Evolutionary conservation across 345 rosid species (phyloP), one percentile per base, ranked within the genome.

Genomic region (Salix koriyanagi): DNA sequence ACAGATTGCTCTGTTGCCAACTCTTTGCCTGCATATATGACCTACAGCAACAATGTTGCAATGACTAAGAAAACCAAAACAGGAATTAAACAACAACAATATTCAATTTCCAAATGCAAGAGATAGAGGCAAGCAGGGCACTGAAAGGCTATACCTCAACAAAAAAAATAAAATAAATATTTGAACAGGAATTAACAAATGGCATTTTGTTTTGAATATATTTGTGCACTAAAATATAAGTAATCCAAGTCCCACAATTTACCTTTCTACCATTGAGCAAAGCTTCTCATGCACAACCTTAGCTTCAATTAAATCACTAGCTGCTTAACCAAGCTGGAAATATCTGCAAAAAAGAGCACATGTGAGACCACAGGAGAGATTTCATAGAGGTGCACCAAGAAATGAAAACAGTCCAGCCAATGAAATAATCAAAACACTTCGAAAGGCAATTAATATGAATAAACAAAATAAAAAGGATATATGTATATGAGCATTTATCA

Each of bases 191-290:
- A 26, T 26, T 60, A 75, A 32, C 79, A 46, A 46, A 46, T 13
- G 18, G 50, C 50, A 4, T 46, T 13, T 46, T 46, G 50, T 46
- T 46, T 46, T 1, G 48, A 44, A 44, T 44, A 44, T 44, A 44
- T 44, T 44, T 44, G 48, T 56, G 42, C 10, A 34, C 52, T 26
- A 16, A 50, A 34, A 65, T 21, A 25, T 32, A 28, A 18, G 67
- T 13, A 28, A 34, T 42, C 48, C 48, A 42, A 9, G 48, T 42
- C 48, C 48, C 48, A 42, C 48, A 23, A 14, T 69, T 76, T 82
- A 91, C 99, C 99, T 96, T 83, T 93, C 99, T 46, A 92, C 94
- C 99, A 96, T 93, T 54, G 86, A 82, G 84, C 98, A 96, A 70
- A 96, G 98, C 87, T 92, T 93, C 12, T 92, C 97, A 73, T 96